Percentiles rank a stretch among this genome's conserved stretches.
phyloP scores from a whole-genome alignment of 257 asterid species.

The Nicotiana tabacum region DNA sequence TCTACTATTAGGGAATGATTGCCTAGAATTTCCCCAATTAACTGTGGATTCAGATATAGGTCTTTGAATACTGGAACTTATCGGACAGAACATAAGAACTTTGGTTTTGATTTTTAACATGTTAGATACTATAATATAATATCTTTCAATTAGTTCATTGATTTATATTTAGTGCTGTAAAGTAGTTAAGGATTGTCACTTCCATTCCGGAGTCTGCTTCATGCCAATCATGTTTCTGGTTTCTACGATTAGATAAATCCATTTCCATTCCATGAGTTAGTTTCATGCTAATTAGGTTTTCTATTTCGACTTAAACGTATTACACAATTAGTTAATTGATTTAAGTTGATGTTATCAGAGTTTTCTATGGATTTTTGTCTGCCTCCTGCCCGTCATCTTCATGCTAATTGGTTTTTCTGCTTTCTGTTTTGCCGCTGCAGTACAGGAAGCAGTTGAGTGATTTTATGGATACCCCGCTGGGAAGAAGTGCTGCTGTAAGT shows the following conservation, averaged over 20 bases:
- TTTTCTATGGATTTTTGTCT: neutral
- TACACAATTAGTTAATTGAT: neutral
- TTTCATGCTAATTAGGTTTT: neutral
- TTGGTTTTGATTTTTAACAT: neutral
- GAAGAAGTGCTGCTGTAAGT: constrained; percentile 81
- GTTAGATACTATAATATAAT: neutral
- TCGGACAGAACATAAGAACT: neutral
- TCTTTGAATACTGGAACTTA: neutral
- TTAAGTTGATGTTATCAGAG: neutral
- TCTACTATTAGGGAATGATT: neutral
- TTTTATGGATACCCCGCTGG: constrained; percentile 76
- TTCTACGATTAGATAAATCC: neutral
- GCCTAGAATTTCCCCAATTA: neutral
- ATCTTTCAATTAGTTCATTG: neutral
- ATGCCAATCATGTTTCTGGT: neutral
- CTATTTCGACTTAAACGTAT: neutral
- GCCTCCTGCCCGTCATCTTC: neutral
- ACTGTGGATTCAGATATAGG: neutral
- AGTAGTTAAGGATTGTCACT: neutral
- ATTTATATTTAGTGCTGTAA: neutral
- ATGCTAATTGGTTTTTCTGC: neutral
- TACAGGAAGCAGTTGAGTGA: constrained; percentile 71
- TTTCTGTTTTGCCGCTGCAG: constrained; percentile 42
- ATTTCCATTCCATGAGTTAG: neutral
- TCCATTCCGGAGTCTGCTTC: neutral